phyloP scores from a whole-genome alignment of 164 flowering plant species.

The Tinospora cordifolia region DNA sequence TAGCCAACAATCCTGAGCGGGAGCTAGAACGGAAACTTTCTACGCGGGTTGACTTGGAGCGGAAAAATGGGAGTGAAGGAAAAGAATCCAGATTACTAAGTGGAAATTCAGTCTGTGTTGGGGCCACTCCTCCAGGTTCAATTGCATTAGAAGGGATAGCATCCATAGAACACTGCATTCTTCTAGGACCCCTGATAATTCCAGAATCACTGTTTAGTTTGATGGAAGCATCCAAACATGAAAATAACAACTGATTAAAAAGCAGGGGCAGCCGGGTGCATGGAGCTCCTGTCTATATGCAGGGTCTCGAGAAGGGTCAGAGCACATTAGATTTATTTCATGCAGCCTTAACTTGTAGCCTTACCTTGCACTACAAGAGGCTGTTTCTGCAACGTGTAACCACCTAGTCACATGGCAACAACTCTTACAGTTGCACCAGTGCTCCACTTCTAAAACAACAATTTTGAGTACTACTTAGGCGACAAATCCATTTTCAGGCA shows the following conservation, averaged over 20 bases:
- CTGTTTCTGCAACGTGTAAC: no score
- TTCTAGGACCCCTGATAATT: constrained; percentile 67
- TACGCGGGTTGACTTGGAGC: constrained; percentile 40
- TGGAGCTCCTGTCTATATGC: no score
- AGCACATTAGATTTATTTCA: no score
- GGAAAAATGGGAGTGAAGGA: constrained; percentile 44
- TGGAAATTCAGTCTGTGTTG: constrained; percentile 57
- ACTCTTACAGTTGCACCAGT: no score
- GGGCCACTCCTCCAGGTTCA: constrained; percentile 56
- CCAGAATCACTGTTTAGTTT: background rate
- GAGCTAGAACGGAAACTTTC: constrained; percentile 34
- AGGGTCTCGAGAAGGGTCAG: no score
- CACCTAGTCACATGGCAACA: no score
- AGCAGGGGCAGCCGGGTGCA: no score
- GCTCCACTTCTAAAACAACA: background rate
- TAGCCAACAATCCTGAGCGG: constrained; percentile 31
- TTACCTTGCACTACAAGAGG: no score
- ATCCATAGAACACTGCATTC: constrained; percentile 61
- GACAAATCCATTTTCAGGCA: background rate
- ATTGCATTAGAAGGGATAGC: constrained; percentile 50
- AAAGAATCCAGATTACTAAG: constrained; percentile 32
- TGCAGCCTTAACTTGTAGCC: no score
- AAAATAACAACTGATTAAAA: background rate
- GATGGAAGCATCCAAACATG: background rate
- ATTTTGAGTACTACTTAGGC: background rate